These are phyloP conservation scores for Lichtheimia ornata DNA, from an alignment of 371 early-diverging fungal genomes.

Conservation along the genomic window DNA sequence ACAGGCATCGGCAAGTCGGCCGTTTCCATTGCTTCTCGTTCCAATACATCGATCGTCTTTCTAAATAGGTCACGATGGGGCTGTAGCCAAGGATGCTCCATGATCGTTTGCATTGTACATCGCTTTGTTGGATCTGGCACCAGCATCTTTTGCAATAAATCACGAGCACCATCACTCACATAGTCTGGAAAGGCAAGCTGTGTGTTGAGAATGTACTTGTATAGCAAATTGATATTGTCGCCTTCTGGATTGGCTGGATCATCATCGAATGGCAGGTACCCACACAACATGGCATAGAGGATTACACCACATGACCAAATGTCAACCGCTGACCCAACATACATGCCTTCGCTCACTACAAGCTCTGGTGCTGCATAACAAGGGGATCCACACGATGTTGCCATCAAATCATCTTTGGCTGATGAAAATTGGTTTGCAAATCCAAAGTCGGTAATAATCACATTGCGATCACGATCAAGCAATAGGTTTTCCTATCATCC, in stretches of 20 bases:
- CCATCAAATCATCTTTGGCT: constrained; percentile 75
- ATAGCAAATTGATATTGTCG: constrained; percentile 94
- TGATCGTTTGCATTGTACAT: constrained; percentile 85
- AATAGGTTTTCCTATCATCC: constrained; percentile 77
- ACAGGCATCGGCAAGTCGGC: constrained; percentile 18
- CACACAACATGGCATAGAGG: constrained; percentile 96
- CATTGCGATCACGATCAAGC: constrained; percentile 84
- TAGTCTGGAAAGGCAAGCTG: constrained; percentile 89
- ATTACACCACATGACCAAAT: constrained; percentile 97
- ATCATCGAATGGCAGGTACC: constrained; percentile 99
- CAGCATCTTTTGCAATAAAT: constrained; percentile 87
- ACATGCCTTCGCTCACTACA: constrained; percentile 95
- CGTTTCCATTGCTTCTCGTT: constrained; percentile 20
- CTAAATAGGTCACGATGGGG: constrained; percentile 35
- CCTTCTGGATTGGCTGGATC: constrained; percentile 96
- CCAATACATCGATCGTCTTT: constrained; percentile 20
- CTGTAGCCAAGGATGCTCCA: constrained; percentile 76
- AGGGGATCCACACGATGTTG: constrained; percentile 96
- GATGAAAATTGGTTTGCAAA: constrained; percentile 94
- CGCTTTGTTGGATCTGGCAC: constrained; percentile 89
- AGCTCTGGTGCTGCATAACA: constrained; percentile 99
- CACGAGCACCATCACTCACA: constrained; percentile 78
- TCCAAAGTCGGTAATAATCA: constrained; percentile 99
- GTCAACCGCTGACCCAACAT: constrained; percentile 97
- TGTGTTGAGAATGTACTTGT: constrained; percentile 94